Conservation (phyloP, 2,329 filamentous ascomycete species). For the Cordyceps pruinosa region DNA sequence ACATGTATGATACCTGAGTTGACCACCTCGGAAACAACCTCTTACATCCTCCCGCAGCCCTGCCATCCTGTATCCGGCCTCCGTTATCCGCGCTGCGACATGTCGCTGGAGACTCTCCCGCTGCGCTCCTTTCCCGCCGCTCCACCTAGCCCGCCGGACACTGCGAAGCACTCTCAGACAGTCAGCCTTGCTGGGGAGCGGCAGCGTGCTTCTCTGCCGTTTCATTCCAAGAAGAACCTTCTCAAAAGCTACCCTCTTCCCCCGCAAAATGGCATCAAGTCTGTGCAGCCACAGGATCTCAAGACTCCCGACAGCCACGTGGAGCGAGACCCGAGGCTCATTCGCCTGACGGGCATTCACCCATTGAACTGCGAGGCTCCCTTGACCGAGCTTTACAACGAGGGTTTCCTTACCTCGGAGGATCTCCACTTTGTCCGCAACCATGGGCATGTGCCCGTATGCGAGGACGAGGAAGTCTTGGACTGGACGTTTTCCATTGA, state of each 20-base stretch:
- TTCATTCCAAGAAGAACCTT: not conserved
- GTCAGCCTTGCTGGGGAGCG: conserved; percentile 20
- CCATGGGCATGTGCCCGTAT: conserved; percentile 74
- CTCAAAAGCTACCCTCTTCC: conserved; percentile 8
- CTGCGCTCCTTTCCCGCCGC: not conserved
- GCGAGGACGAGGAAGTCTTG: conserved; percentile 64
- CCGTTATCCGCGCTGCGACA: not conserved
- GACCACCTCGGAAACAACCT: not conserved
- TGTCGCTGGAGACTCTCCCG: not conserved
- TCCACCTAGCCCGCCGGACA: not conserved
- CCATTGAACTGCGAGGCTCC: conserved; percentile 89
- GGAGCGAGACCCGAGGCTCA: conserved; percentile 69
- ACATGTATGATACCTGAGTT: not conserved
- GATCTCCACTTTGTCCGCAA: conserved; percentile 90
- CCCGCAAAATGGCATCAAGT: conserved; percentile 1
- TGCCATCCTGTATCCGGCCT: not conserved
- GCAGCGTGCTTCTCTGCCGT: not conserved
- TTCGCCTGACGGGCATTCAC: conserved; percentile 80
- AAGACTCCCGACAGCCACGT: conserved; percentile 47
- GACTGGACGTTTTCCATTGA: conserved; percentile 80
- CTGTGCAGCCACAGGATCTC: conserved; percentile 1
- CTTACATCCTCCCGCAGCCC: not conserved
- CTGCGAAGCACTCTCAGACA: conserved; percentile 18
- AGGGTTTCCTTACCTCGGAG: conserved; percentile 78
- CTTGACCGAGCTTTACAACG: conserved; percentile 66